Percentiles rank a stretch among this genome's conserved stretches.
Evolutionary conservation across 2,329 filamentous ascomycete genomes (phyloP).

Genomic region (Aspergillus brunneoviolaceus): DNA sequence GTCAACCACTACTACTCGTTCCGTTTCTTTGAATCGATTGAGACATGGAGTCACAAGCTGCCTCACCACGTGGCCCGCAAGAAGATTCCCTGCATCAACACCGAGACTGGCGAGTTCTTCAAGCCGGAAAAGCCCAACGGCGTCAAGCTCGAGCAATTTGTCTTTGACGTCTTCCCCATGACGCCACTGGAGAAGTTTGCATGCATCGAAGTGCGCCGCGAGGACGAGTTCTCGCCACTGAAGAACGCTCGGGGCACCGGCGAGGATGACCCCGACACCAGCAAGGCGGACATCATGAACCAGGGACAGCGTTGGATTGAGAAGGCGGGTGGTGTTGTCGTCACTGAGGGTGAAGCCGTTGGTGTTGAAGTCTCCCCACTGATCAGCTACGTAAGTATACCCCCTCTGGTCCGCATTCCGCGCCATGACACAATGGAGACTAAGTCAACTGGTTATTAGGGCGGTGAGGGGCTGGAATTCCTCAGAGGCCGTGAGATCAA

Average conservation of each 20-base stretch:
- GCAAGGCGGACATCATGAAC: constrained; percentile 81
- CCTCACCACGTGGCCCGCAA: constrained; percentile 96
- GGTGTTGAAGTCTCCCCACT: constrained; percentile 90
- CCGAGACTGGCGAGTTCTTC: constrained; percentile 72
- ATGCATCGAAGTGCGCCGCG: constrained; percentile 90
- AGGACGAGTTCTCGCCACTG: constrained; percentile 96
- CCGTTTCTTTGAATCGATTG: constrained; percentile 86
- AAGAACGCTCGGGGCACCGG: constrained; percentile 87
- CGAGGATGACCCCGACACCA: constrained; percentile 92
- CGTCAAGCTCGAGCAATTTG: constrained; percentile 98
- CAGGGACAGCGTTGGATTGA: constrained; percentile 87
- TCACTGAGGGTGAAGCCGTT: constrained; percentile 58
- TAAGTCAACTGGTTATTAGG: constrained; percentile 40
- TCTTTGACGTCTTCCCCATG: constrained; percentile 97
- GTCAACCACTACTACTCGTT: constrained; percentile 99
- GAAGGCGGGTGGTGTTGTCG: constrained; percentile 72
- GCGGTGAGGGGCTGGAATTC: constrained; percentile 63
- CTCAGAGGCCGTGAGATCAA: constrained; percentile 60
- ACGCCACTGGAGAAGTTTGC: constrained; percentile 85
- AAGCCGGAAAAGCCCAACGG: constrained; percentile 96
- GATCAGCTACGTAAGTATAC: constrained; percentile 83
- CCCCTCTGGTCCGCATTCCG: not conserved
- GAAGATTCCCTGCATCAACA: constrained; percentile 90
- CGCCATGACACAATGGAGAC: not conserved
- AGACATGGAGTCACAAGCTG: constrained; percentile 78